phyloP scores from a whole-genome alignment of 345 rosid species.

The Sisymbrium irio region DNA sequence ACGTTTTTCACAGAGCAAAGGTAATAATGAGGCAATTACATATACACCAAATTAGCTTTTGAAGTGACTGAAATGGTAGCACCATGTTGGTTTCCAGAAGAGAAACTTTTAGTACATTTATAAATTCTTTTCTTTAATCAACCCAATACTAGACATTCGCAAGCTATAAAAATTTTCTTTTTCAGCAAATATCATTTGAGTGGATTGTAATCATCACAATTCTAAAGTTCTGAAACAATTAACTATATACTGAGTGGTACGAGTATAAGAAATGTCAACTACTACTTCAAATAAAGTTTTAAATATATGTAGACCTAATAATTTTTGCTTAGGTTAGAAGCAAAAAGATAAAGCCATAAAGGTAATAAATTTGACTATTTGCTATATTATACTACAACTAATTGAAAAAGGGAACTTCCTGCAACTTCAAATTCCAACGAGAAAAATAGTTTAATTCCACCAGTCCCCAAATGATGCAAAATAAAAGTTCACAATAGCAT shows the following conservation, averaged over 20 bases:
- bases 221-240: not conserved
- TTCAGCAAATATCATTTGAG: not conserved
- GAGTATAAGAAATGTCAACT: slow-evolving; percentile 3
- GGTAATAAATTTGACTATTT: not conserved
- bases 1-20: not conserved
- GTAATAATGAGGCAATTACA: not conserved
- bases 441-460: slow-evolving; percentile 19
- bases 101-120: not conserved
- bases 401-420: slow-evolving; percentile 9
- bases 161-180: not conserved
- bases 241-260: slow-evolving; percentile 1
- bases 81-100: not conserved
- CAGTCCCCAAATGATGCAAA: slow-evolving; percentile 7
- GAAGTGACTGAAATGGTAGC: not conserved
- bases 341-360: slow-evolving; percentile 1
- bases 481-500: not conserved
- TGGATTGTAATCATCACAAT: not conserved
- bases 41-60: not conserved
- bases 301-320: slow-evolving; percentile 9
- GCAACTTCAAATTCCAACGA: slow-evolving; percentile 18
- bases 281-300: not conserved
- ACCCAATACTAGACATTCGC: not conserved
- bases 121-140: not conserved
- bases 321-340: slow-evolving; percentile 7
- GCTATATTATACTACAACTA: slow-evolving; percentile 15